phyloP scores from a whole-genome alignment of 768 basidiomycete species.

The Rossbeevera mucosa region DNA sequence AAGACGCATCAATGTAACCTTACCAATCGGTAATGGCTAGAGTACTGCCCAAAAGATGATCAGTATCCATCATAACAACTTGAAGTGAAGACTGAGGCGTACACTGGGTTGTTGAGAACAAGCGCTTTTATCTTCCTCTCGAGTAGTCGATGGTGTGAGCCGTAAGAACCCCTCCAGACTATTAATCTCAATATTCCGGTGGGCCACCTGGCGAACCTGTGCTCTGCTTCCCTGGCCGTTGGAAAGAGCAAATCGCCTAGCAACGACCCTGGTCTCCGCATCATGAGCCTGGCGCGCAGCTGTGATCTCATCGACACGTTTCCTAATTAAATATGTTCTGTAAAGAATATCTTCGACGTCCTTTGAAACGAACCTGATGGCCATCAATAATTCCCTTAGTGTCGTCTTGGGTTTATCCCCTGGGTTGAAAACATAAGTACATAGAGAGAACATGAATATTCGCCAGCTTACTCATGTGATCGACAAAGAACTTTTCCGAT shows the following conservation, averaged over 20 bases:
- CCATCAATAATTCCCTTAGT: conserved; percentile 16
- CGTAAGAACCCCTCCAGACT: conserved; percentile 4
- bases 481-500: conserved; percentile 25
- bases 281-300: conserved; percentile 12
- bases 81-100: neutral
- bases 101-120: conserved; percentile 21
- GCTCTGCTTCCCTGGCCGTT: neutral
- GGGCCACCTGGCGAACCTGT: conserved; percentile 3
- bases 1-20: neutral
- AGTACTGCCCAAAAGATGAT: conserved; percentile 10
- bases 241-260: conserved; percentile 14
- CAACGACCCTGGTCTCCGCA: neutral
- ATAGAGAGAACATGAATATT: neutral
- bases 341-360: neutral
- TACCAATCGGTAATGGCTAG: conserved; percentile 24
- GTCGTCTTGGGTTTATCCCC: conserved; percentile 22
- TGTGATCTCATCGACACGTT: conserved; percentile 15
- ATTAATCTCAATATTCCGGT: conserved; percentile 13
- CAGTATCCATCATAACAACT: neutral
- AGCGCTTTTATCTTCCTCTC: neutral
- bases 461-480: conserved; percentile 22
- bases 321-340: conserved; percentile 4
- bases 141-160: neutral
- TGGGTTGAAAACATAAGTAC: conserved; percentile 5
- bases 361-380: conserved; percentile 20